These are phyloP conservation scores for Phytophthora capsici DNA, from an alignment of 352 stramenopile species.

Conservation along the genomic window DNA sequence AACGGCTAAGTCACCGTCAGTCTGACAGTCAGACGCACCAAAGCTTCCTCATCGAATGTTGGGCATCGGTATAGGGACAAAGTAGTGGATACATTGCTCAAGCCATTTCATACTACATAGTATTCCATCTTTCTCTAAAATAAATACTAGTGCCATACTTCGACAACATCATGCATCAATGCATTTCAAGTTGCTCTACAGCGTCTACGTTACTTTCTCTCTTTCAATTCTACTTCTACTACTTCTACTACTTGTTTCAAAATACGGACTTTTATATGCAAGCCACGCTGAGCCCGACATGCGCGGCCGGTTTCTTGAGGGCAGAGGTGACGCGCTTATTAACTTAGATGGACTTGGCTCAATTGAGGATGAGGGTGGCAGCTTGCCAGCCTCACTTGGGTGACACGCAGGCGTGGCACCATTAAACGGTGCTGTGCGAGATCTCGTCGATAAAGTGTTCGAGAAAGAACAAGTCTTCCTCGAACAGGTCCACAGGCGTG, in stretches of 20 bases:
- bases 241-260: conserved; percentile 46
- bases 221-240: conserved; percentile 34
- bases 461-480: conserved; percentile 82
- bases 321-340: conserved; percentile 13
- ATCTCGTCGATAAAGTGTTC: conserved; percentile 87
- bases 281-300: conserved; percentile 4
- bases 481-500: conserved; percentile 77
- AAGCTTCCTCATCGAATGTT: background rate
- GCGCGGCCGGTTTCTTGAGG: conserved; percentile 6
- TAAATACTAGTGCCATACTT: conserved; percentile 26
- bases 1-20: conserved; percentile 6
- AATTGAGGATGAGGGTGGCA: conserved; percentile 5
- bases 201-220: conserved; percentile 37
- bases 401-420: background rate
- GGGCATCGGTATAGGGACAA: no score
- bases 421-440: conserved; percentile 50
- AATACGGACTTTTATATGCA: conserved; percentile 40
- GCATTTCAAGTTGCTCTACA: conserved; percentile 38
- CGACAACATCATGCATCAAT: conserved; percentile 22
- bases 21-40: no score
- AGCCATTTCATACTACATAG: conserved; percentile 17
- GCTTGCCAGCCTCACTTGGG: background rate
- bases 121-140: conserved; percentile 22
- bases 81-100: background rate
- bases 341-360: conserved; percentile 32